phyloP scores from a whole-genome alignment of 768 basidiomycete genomes.

The Tricholoma sp. region DNA sequence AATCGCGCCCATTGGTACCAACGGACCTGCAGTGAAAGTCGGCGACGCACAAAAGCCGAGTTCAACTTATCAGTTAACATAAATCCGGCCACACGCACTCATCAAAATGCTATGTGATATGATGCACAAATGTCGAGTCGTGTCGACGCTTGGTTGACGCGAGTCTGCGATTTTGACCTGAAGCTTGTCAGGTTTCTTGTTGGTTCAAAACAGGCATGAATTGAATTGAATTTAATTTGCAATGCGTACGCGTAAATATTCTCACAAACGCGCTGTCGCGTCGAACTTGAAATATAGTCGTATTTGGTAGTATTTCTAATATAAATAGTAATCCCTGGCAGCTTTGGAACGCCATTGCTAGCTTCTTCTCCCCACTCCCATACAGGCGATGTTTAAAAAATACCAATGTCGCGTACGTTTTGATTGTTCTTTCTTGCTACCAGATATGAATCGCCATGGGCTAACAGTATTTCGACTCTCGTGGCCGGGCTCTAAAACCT shows the following conservation, averaged over 20 bases:
- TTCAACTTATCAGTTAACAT: too few species aligned
- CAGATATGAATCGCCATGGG: background rate
- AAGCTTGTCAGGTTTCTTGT: too few species aligned
- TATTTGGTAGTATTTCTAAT: too few species aligned
- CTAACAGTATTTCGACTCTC: slow-evolving; percentile 42
- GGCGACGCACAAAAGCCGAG: slow-evolving; percentile 7
- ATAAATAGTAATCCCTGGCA: background rate
- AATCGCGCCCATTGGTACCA: slow-evolving; percentile 20
- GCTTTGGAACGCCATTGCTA: background rate
- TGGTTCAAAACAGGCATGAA: too few species aligned
- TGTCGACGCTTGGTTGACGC: too few species aligned
- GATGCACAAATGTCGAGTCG: background rate
- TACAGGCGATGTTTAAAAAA: slow-evolving; percentile 32
- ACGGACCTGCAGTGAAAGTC: background rate
- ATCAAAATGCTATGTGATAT: background rate
- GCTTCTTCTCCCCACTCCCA: background rate
- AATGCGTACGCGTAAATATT: too few species aligned
- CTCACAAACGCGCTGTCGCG: too few species aligned
- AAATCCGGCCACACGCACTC: too few species aligned
- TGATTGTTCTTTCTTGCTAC: background rate
- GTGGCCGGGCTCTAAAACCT: slow-evolving; percentile 36
- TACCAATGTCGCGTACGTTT: slow-evolving; percentile 42
- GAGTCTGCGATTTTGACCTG: too few species aligned
- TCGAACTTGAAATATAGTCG: too few species aligned
- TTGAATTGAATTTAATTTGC: too few species aligned